Evolutionary conservation across 768 basidiomycete species (phyloP), one percentile per base, ranked within the genome.

Genomic region (Rhizopogon vesiculosus): DNA sequence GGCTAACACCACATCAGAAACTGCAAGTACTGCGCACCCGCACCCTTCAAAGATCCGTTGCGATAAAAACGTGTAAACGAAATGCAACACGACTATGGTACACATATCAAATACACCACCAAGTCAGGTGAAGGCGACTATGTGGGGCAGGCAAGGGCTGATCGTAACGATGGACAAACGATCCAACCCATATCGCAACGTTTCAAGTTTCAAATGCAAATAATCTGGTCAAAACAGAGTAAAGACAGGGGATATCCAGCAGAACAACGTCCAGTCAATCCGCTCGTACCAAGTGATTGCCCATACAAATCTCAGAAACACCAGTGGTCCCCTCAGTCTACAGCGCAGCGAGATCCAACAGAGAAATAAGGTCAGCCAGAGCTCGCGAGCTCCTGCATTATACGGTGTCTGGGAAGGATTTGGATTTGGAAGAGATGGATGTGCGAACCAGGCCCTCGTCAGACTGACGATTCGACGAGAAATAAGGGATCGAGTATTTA

Each of bases 271-370:
- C 7, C 18, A 7, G 7, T 35, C 33, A 22, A 35, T 19, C 46
- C 18, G 46, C 31, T n/a, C 31, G n/a, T 29, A 33, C 31, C 18
- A 33, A 33, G 12, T 13, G 9, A 35, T 48, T 18, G 19, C 33
- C 46, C 46, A 33, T 33, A 35, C 7, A 8, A 18, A 35, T 48
- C 31, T 22, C 33, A 12, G 44, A 15, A 48, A 52, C 25, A 9
- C 44, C 18, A 29, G 3, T 7, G 5, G 25, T 49, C 12, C 1
- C 25, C 25, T 45, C 55, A 3, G 56, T 51, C 18, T 62, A 54
- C 0, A 65, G 57, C 41, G 57, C 68, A 5, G 58, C 52, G 46
- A 66, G 69, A 57, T 70, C 67, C 42, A 69, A 60, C 31, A 70
- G 25, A 18, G 65, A 65, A 13, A 69, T 63, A 41, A 70, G 57